Evolutionary conservation across 495 filamentous ascomycete genomes (phyloP).

Genomic region (Lasiosphaeria miniovina): DNA sequence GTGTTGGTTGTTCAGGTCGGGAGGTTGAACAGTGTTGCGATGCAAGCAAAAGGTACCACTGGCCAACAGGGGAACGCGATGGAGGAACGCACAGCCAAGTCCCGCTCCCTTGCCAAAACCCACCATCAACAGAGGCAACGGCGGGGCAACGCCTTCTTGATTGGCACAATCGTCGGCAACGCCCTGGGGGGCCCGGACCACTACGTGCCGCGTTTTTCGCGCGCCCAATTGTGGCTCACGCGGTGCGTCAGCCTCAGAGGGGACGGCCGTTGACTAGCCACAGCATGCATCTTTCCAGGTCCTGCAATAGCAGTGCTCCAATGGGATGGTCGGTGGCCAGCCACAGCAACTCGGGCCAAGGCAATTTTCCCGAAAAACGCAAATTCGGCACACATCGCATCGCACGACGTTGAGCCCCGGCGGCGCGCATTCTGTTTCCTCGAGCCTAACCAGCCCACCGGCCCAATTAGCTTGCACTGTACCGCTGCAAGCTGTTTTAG

Average conservation of each 20-base stretch:
- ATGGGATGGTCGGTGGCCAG: neutral
- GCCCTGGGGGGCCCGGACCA: slow-evolving; percentile 14
- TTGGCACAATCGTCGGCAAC: slow-evolving; percentile 32
- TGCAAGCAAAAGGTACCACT: slow-evolving; percentile 28
- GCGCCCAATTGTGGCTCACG: slow-evolving; percentile 25
- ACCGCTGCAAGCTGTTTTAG: neutral
- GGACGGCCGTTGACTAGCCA: slow-evolving; percentile 8
- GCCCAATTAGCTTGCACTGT: slow-evolving; percentile 10
- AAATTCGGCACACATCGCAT: slow-evolving; percentile 5
- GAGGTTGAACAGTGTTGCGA: slow-evolving; percentile 13
- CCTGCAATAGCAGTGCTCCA: too few species aligned
- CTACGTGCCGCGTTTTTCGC: slow-evolving; percentile 30
- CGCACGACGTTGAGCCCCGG: slow-evolving; percentile 4
- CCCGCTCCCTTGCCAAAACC: slow-evolving; percentile 24
- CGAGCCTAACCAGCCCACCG: neutral
- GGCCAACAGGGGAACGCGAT: slow-evolving; percentile 24
- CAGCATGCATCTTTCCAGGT: neutral
- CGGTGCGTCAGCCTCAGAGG: slow-evolving; percentile 7
- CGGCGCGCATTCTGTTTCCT: slow-evolving; percentile 5
- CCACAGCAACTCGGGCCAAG: neutral
- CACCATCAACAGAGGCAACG: slow-evolving; percentile 48
- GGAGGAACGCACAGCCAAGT: slow-evolving; percentile 22
- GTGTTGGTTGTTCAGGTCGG: neutral
- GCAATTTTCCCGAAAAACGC: slow-evolving; percentile 14
- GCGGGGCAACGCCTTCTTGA: slow-evolving; percentile 43